Conservation (phyloP, 805 yeast genomes). For the Hanseniaspora hatyaiensis region DNA sequence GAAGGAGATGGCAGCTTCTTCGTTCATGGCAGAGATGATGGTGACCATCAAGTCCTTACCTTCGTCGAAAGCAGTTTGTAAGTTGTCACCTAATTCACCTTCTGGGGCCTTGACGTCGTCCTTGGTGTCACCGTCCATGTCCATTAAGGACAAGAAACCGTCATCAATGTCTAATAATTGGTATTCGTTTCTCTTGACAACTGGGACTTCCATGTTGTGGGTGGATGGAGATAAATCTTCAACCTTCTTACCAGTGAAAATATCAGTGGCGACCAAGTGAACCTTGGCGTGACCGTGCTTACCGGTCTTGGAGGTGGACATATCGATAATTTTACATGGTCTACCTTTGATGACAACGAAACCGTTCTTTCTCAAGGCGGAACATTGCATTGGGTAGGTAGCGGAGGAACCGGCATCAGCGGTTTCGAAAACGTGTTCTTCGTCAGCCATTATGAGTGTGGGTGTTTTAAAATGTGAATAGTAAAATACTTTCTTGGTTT, state of each 20-base stretch:
- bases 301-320: constrained; percentile 99
- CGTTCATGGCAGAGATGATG: constrained; percentile 96
- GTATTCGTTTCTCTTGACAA: constrained; percentile 89
- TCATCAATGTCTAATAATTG: constrained; percentile 97
- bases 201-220: constrained; percentile 99
- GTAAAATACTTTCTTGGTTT: background rate
- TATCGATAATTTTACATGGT: constrained; percentile 99
- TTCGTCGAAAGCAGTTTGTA: constrained; percentile 88
- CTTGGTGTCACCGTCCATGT: constrained; percentile 95
- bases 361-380: constrained; percentile 99
- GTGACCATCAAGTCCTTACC: constrained; percentile 97
- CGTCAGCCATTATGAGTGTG: constrained; percentile 28
- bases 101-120: constrained; percentile 98
- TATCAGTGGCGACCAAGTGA: constrained; percentile 96
- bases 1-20: constrained; percentile 97
- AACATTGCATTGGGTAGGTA: constrained; percentile 99
- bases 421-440: constrained; percentile 87
- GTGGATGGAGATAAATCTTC: constrained; percentile 99
- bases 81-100: constrained; percentile 89
- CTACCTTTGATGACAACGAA: constrained; percentile 97
- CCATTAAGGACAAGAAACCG: constrained; percentile 94
- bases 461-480: constrained; percentile 10
- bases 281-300: constrained; percentile 99
- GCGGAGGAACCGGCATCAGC: constrained; percentile 98
- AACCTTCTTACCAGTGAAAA: constrained; percentile 97